Evolutionary conservation across 345 rosid species (phyloP).

Genomic region (Rhodamnia rubescens): DNA sequence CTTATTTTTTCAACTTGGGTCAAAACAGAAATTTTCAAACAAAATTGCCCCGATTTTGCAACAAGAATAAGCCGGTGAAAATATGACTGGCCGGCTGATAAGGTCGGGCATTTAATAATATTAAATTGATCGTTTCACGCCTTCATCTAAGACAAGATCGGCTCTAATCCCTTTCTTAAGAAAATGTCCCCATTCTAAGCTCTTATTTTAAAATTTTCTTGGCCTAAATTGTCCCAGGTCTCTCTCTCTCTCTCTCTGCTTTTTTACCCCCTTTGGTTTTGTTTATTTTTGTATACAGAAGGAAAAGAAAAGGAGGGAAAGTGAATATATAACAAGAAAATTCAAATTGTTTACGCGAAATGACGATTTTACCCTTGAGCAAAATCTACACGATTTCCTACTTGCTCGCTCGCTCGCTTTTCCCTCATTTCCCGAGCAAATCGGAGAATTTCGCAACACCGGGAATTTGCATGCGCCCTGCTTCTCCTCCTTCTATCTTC

Average conservation of each 20-base stretch:
- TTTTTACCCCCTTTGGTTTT: background rate
- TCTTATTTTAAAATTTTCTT: too few species aligned
- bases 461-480: background rate
- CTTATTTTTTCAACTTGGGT: background rate
- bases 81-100: background rate
- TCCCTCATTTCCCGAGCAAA: background rate
- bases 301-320: background rate
- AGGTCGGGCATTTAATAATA: too few species aligned
- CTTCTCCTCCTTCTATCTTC: background rate
- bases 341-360: background rate
- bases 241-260: background rate
- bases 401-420: background rate
- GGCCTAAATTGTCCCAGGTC: background rate
- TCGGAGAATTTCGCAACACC: background rate
- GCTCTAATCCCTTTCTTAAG: too few species aligned
- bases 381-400: accelerated
- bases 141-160: too few species aligned
- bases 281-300: background rate
- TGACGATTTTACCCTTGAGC: background rate
- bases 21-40: background rate
- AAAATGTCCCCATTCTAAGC: background rate
- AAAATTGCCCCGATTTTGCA: background rate
- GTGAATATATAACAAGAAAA: background rate
- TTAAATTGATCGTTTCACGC: background rate
- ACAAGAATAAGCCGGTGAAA: accelerated